Evolutionary conservation across 345 rosid species (phyloP).

Genomic region (Schrenkiella parvula): DNA sequence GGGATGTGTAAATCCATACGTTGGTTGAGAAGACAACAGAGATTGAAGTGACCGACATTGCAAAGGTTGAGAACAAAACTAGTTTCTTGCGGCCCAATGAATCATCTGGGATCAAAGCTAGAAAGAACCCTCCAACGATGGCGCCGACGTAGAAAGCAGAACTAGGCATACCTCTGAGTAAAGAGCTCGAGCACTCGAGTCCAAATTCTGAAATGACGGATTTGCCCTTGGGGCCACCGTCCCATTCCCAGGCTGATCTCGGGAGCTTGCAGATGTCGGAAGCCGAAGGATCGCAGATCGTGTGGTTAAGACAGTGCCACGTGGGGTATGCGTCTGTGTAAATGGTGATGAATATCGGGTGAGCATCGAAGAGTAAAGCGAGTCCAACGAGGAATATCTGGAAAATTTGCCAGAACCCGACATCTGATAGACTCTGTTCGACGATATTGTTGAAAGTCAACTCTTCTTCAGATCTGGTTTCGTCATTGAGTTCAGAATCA

Average conservation of each 20-base stretch:
- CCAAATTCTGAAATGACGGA: conserved; percentile 48
- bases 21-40: conserved; percentile 39
- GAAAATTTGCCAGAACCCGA: conserved; percentile 35
- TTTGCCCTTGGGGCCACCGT: conserved; percentile 20
- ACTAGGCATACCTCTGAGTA: conserved; percentile 48
- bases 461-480: background rate
- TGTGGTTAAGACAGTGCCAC: conserved; percentile 42
- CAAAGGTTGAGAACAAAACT: conserved; percentile 39
- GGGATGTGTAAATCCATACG: conserved; percentile 41
- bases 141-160: conserved; percentile 62
- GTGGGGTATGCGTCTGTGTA: conserved; percentile 47
- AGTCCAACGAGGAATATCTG: conserved; percentile 52
- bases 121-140: conserved; percentile 43
- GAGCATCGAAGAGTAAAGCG: conserved; percentile 54
- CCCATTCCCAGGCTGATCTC: conserved; percentile 36
- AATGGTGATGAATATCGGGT: conserved; percentile 52
- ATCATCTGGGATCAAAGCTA: conserved; percentile 53
- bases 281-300: conserved; percentile 7
- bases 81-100: conserved; percentile 62
- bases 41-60: conserved; percentile 42
- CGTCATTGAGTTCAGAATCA: background rate
- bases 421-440: conserved; percentile 35
- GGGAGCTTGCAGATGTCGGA: conserved; percentile 36
- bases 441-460: conserved; percentile 30
- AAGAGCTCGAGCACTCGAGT: conserved; percentile 42